These are phyloP conservation scores for Hyphopichia burtonii DNA, from an alignment of 1,139 yeast species.

Conservation along the genomic window DNA sequence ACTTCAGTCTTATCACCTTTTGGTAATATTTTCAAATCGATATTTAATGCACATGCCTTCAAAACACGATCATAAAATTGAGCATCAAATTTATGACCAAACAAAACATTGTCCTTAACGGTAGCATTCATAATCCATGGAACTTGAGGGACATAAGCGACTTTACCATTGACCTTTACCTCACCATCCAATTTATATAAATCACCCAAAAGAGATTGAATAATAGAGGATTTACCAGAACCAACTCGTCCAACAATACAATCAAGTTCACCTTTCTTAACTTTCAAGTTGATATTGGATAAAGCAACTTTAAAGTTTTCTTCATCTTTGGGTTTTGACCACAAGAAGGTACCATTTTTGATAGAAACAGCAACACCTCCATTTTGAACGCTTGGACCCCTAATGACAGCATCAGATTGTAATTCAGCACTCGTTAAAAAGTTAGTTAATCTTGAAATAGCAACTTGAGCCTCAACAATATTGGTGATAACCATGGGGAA, in stretches of 20 bases:
- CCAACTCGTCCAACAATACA: constrained; percentile 96
- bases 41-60: constrained; percentile 84
- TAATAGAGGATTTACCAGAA: constrained; percentile 83
- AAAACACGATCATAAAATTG: constrained; percentile 76
- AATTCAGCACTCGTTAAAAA: constrained; percentile 78
- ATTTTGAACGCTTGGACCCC: constrained; percentile 58
- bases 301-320: constrained; percentile 71
- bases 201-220: constrained; percentile 85
- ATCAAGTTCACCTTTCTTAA: constrained; percentile 76
- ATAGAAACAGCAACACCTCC: constrained; percentile 71
- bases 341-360: constrained; percentile 77
- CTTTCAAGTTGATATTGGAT: constrained; percentile 63
- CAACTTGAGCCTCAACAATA: constrained; percentile 87
- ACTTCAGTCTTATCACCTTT: constrained; percentile 91
- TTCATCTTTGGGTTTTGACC: constrained; percentile 75
- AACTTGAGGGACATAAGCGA: constrained; percentile 88
- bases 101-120: constrained; percentile 83
- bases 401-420: constrained; percentile 73
- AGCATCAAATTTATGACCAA: constrained; percentile 84
- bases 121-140: constrained; percentile 96
- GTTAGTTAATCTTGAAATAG: constrained; percentile 69
- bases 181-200: constrained; percentile 76
- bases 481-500: constrained; percentile 88
- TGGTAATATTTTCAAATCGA: constrained; percentile 75
- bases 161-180: constrained; percentile 70